A percentile compares a stretch with the other conserved stretches of the same genome.
These are phyloP conservation scores for Stereocaulon alpinum DNA, from an alignment of 495 filamentous ascomycete species.

Conservation along the genomic window DNA sequence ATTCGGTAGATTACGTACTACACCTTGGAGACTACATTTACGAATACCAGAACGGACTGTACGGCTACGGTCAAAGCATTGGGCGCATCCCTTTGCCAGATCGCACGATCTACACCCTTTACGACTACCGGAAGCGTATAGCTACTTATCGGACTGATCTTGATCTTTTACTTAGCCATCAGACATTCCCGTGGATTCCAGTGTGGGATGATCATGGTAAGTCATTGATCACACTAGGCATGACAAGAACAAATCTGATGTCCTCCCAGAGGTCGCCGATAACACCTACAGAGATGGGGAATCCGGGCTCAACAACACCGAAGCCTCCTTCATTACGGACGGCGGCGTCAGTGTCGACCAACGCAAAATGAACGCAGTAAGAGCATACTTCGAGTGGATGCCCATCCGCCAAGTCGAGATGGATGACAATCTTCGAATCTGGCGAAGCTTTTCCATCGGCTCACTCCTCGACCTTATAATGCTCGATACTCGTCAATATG, in stretches of 20 bases:
- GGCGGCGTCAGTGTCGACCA: constrained; percentile 55
- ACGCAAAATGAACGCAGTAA: constrained; percentile 61
- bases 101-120: constrained; percentile 32
- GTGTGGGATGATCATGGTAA: constrained; percentile 57
- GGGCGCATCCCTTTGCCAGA: constrained; percentile 44
- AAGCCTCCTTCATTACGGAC: constrained; percentile 48
- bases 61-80: constrained; percentile 44
- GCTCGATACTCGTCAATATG: constrained; percentile 59
- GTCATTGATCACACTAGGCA: too few relatives aligned
- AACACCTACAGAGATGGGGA: constrained; percentile 50
- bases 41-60: constrained; percentile 48
- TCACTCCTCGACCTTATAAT: constrained; percentile 56
- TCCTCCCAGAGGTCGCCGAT: constrained; percentile 31
- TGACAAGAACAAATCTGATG: too few relatives aligned
- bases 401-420: constrained; percentile 48
- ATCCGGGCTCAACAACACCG: constrained; percentile 48
- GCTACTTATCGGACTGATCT: constrained; percentile 54
- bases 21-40: constrained; percentile 65
- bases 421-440: constrained; percentile 63
- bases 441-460: constrained; percentile 56
- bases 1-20: constrained; percentile 58
- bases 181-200: constrained; percentile 55
- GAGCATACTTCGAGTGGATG: constrained; percentile 57
- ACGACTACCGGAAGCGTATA: constrained; percentile 53
- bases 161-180: constrained; percentile 47